phyloP scores from a whole-genome alignment of 2,329 filamentous ascomycete species.

The Epichloe scottii region DNA sequence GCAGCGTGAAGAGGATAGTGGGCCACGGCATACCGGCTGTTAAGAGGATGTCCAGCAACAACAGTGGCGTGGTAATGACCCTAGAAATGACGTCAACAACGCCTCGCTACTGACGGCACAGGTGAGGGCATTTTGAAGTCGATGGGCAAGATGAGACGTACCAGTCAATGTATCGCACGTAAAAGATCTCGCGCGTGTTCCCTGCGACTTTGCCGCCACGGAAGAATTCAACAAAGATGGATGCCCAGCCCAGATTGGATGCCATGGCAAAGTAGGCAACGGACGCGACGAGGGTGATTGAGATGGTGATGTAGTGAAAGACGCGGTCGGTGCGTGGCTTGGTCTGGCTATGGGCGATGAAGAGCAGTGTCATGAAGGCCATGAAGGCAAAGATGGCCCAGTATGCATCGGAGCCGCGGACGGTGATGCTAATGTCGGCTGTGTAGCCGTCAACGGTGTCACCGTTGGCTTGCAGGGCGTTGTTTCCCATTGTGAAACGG shows the following conservation, averaged over 20 bases:
- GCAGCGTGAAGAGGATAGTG: background rate
- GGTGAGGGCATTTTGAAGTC: no score
- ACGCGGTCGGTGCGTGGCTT: conserved; percentile 41
- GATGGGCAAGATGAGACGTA: conserved; percentile 5
- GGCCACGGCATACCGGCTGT: background rate
- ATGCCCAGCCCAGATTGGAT: conserved; percentile 34
- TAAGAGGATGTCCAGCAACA: background rate
- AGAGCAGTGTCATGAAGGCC: conserved; percentile 37
- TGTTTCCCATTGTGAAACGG: conserved; percentile 20
- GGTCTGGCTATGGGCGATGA: conserved; percentile 38
- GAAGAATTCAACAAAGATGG: conserved; percentile 40
- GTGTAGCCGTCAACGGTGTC: conserved; percentile 29
- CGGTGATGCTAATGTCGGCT: conserved; percentile 45
- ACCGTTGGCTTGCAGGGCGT: conserved; percentile 32
- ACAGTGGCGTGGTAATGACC: background rate
- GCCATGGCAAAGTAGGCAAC: conserved; percentile 40
- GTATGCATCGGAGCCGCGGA: conserved; percentile 48
- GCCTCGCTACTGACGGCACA: no score
- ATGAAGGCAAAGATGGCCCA: conserved; percentile 50
- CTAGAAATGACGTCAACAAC: background rate
- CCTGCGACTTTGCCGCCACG: conserved; percentile 19
- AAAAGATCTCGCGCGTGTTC: conserved; percentile 45
- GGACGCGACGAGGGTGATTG: conserved; percentile 22
- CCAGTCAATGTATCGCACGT: conserved; percentile 41
- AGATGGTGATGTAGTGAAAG: conserved; percentile 44